Conservation (phyloP, 164 flowering plant genomes). For the Hamamelis virginiana region DNA sequence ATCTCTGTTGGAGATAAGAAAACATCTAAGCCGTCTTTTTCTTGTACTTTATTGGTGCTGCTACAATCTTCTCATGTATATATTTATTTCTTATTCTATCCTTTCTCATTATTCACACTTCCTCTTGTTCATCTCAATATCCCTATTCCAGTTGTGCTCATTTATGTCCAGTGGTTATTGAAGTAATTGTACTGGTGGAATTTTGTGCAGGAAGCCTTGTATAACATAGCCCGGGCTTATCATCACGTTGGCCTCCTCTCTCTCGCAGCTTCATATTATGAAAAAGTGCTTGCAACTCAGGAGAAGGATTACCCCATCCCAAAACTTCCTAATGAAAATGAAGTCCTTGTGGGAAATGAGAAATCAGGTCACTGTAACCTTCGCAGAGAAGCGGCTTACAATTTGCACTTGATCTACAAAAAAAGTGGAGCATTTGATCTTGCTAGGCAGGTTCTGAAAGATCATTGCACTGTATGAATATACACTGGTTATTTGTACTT, state of each 20-base stretch:
- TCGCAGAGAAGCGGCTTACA: slow-evolving; percentile 84
- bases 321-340: slow-evolving; percentile 54
- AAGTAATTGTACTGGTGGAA: too few species aligned
- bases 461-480: slow-evolving; percentile 67
- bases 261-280: slow-evolving; percentile 71
- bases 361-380: slow-evolving; percentile 73
- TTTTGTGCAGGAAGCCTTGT: slow-evolving; percentile 67
- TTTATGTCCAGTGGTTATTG: too few species aligned
- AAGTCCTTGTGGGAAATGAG: slow-evolving; percentile 25
- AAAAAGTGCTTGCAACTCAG: slow-evolving; percentile 64
- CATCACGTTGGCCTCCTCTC: slow-evolving; percentile 82
- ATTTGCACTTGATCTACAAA: slow-evolving; percentile 88
- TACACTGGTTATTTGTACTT: too few species aligned
- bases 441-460: slow-evolving; percentile 85
- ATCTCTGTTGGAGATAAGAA: too few species aligned
- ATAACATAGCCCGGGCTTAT: slow-evolving; percentile 84
- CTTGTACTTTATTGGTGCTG: too few species aligned
- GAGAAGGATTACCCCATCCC: slow-evolving; percentile 71
- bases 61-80: too few species aligned
- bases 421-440: slow-evolving; percentile 84
- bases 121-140: too few species aligned
- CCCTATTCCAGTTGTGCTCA: too few species aligned
- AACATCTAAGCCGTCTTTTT: too few species aligned
- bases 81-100: too few species aligned
- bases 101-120: too few species aligned